Percentiles rank a stretch among this genome's conserved stretches.
phyloP scores from a whole-genome alignment of 2,329 filamentous ascomycete genomes.

The Colletotrichum sp. region DNA sequence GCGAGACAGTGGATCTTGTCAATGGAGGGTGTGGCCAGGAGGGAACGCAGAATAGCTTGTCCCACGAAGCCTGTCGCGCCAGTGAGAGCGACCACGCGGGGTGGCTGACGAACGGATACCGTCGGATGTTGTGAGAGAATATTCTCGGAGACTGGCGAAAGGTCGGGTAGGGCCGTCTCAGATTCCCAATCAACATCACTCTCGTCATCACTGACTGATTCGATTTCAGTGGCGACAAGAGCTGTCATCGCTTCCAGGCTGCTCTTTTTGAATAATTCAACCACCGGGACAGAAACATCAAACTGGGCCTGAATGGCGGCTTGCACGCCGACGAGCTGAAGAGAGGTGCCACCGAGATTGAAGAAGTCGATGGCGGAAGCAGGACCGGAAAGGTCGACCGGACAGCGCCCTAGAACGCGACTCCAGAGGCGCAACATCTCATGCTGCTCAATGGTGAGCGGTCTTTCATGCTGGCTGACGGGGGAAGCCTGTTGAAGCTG shows the following conservation, averaged over 20 bases:
- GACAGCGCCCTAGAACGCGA: neutral
- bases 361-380: neutral
- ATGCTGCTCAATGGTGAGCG: neutral
- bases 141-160: neutral
- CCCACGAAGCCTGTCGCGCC: constrained; percentile 24
- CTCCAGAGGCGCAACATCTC: neutral
- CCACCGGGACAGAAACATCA: neutral
- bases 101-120: neutral
- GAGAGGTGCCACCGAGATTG: neutral
- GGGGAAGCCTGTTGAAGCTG: too few species aligned
- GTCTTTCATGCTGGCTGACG: neutral
- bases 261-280: neutral
- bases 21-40: neutral
- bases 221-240: neutral
- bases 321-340: neutral
- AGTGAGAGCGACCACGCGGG: constrained; percentile 11
- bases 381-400: neutral
- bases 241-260: neutral
- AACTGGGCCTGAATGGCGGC: neutral
- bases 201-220: neutral
- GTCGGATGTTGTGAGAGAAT: neutral
- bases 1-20: constrained; percentile 19
- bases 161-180: neutral
- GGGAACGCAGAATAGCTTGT: constrained; percentile 10
- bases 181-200: neutral